Conservation (phyloP, 331 rosid species). For the Pyrus hybrid region DNA sequence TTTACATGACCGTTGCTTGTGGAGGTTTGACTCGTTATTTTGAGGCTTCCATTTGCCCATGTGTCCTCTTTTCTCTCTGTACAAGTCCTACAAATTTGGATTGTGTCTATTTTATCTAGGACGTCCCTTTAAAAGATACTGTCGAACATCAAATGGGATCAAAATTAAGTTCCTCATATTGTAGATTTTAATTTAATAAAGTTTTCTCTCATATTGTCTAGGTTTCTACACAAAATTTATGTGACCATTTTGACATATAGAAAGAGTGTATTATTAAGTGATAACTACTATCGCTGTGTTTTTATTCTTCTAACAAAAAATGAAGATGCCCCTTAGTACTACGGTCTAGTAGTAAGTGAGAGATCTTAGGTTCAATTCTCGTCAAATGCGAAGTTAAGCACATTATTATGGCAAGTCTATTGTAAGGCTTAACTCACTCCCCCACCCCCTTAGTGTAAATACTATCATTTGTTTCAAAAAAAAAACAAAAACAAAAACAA, state of each 20-base stretch:
- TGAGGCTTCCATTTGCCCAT: conserved; percentile 21
- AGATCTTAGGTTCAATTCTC: too few species aligned
- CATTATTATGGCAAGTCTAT: too few species aligned
- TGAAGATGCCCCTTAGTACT: too few species aligned
- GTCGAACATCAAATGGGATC: neutral
- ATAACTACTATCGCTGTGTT: neutral
- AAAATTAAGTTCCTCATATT: too few species aligned
- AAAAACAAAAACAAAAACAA: too few species aligned
- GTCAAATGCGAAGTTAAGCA: too few species aligned
- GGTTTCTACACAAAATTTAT: neutral
- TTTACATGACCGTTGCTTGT: conserved; percentile 29
- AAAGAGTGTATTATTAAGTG: neutral
- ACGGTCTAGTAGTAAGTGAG: too few species aligned
- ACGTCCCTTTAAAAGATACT: neutral
- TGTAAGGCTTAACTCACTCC: too few species aligned
- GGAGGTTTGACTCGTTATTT: conserved; percentile 35
- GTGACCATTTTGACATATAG: neutral
- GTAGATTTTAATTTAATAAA: too few species aligned
- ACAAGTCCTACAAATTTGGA: neutral
- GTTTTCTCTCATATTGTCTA: too few species aligned
- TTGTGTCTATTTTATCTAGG: neutral
- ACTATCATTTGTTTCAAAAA: too few species aligned
- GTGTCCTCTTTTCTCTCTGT: neutral
- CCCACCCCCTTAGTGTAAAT: too few species aligned
- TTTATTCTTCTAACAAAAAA: neutral